These are phyloP conservation scores for Pleurotus djamor DNA, from an alignment of 768 basidiomycete species.

Conservation along the genomic window DNA sequence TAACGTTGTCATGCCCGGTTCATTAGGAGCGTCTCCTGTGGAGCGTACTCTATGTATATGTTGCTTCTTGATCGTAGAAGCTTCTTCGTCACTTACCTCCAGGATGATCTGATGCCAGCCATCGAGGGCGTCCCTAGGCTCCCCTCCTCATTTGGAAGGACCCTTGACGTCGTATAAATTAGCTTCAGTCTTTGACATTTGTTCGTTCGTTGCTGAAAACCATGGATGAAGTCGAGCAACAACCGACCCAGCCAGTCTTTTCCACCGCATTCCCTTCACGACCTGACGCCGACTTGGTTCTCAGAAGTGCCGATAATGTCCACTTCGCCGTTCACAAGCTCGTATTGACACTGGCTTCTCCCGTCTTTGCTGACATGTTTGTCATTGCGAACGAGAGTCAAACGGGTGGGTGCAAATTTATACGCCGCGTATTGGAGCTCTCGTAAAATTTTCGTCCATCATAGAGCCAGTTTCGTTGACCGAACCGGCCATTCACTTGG, in stretches of 20 bases:
- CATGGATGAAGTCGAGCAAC: background rate
- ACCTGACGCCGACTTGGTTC: background rate
- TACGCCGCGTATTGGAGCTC: background rate
- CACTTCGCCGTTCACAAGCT: background rate
- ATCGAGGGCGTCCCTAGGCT: too few relatives aligned
- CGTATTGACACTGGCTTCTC: background rate
- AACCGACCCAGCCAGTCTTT: background rate
- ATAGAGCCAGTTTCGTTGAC: background rate
- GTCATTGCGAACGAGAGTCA: background rate
- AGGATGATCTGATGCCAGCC: too few relatives aligned
- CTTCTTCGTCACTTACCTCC: too few relatives aligned
- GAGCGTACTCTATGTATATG: too few relatives aligned
- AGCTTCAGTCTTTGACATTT: background rate
- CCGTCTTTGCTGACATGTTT: background rate
- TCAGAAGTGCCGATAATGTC: background rate
- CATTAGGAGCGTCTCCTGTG: too few relatives aligned
- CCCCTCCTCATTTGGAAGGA: too few relatives aligned
- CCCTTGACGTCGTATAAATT: background rate
- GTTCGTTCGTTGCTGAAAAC: background rate
- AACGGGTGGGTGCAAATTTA: background rate
- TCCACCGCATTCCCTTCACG: background rate
- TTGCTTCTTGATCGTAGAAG: too few relatives aligned
- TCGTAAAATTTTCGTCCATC: background rate
- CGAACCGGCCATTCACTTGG: background rate
- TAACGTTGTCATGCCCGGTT: too few relatives aligned